Evolutionary conservation across 2,329 filamentous ascomycete genomes (phyloP).

Genomic region (Sporothrix brunneoviolacea): DNA sequence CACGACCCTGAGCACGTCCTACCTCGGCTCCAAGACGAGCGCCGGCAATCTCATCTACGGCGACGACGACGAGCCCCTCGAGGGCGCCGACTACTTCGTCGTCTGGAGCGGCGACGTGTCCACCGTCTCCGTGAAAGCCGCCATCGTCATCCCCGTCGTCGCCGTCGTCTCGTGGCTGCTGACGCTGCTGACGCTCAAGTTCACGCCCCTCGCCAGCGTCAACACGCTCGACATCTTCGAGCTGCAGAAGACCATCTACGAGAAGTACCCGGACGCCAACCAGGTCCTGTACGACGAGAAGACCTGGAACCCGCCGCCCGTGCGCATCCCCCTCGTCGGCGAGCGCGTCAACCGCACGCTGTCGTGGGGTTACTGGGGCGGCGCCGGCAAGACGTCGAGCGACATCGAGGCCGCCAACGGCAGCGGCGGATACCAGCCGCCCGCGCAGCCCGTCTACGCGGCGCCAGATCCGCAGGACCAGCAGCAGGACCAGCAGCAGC

Average conservation of each 20-base stretch:
- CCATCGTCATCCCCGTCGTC: conserved; percentile 21
- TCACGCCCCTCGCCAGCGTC: conserved; percentile 13
- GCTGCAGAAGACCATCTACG: conserved; percentile 17
- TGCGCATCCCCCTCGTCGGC: conserved; percentile 5
- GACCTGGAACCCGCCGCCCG: conserved; percentile 10
- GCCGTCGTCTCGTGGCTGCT: conserved; percentile 14
- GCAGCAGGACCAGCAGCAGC: neutral
- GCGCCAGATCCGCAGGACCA: neutral
- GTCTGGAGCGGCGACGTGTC: conserved; percentile 23
- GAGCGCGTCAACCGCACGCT: neutral
- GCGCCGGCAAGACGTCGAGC: neutral
- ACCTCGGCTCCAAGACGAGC: conserved; percentile 7
- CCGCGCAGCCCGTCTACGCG: neutral
- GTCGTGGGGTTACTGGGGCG: conserved; percentile 4
- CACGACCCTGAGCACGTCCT: conserved; percentile 19
- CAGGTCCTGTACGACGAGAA: conserved; percentile 11
- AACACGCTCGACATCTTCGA: conserved; percentile 16
- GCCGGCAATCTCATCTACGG: conserved; percentile 15
- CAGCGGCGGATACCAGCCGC: neutral
- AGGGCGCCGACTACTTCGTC: conserved; percentile 23
- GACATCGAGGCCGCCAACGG: neutral
- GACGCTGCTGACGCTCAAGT: conserved; percentile 14
- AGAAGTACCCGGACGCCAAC: conserved; percentile 16
- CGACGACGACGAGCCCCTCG: conserved; percentile 18
- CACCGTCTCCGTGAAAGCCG: conserved; percentile 22